Evolutionary conservation across 2,329 filamentous ascomycete genomes (phyloP), one percentile per base, ranked within the genome.

Genomic region (Xylogone sp.): DNA sequence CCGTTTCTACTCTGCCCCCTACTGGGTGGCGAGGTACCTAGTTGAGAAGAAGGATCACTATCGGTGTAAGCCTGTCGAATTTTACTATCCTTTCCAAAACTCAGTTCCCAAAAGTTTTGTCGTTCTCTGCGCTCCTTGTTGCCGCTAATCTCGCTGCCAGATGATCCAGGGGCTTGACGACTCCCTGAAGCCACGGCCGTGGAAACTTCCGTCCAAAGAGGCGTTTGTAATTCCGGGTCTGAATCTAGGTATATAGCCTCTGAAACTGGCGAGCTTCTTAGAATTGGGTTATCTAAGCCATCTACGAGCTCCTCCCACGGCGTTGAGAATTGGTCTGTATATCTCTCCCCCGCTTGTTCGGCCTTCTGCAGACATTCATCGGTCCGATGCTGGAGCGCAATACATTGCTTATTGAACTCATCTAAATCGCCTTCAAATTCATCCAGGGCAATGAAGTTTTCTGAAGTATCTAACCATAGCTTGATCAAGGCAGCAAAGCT

Each of bases 401-500:
- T 50, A 48, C 66, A 68, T 2, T 61, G 53, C 4, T 65, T 29
- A 43, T 67, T 58, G 50, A 68, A 68, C 22, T 62, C 53, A 1
- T 57, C 53, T 8, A 68, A 51, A 16, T 68, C 64, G 4, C 63
- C 64, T 24, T 66, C 60, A 8, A 65, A 46, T 13, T 22, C 44
- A 24, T 56, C 44, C 3, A 56, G 52, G 7, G 53, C 21, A 10
- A 53, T 42, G 29, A 54, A 54, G 5, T 58, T 48, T 4, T 52
- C 47, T 10, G 59, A 74, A 3, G 74, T 67, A 39, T 90, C 86
- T 0, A 87, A 77, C 89, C 89, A 95, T 12, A 94, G 73, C 62
- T 88, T 88, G 20, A 96, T 86, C 18, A 99, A 72, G 34, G 86
- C 85, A 0, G 94, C 90, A 61, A 92, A 91, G 60, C 89, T 92